phyloP scores from a whole-genome alignment of 441 rosid species.

The Gossypium davidsonii region DNA sequence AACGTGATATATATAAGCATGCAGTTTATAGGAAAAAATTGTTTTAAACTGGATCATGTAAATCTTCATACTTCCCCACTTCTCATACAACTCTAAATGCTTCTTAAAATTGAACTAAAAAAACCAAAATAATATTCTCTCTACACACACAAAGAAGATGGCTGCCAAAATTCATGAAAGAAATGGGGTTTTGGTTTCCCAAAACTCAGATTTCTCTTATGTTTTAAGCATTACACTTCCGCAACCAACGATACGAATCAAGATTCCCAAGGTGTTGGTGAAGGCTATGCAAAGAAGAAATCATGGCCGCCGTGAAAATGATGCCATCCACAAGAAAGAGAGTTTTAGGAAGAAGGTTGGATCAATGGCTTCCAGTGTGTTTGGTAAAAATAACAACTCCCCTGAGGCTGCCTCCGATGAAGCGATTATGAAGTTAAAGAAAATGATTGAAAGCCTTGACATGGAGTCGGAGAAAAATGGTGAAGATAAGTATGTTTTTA shows the following conservation, averaged over 20 bases:
- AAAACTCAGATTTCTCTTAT: neutral
- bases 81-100: too few species aligned
- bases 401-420: neutral
- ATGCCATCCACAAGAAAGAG: neutral
- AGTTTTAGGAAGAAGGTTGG: slow-evolving; percentile 24
- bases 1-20: too few species aligned
- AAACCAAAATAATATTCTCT: too few species aligned
- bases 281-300: slow-evolving; percentile 24
- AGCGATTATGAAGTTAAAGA: neutral
- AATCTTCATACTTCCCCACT: too few species aligned
- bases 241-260: neutral
- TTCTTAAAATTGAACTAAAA: too few species aligned
- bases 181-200: neutral
- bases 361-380: slow-evolving; percentile 23
- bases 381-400: slow-evolving; percentile 21
- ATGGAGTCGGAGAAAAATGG: neutral
- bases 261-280: slow-evolving; percentile 13
- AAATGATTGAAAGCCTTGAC: neutral
- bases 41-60: too few species aligned
- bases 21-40: too few species aligned
- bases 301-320: neutral
- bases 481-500: neutral
- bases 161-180: neutral
- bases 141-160: neutral
- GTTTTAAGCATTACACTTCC: neutral